phyloP scores from a whole-genome alignment of 1,284 basidiomycete genomes.

The Apiotrichum sp. region DNA sequence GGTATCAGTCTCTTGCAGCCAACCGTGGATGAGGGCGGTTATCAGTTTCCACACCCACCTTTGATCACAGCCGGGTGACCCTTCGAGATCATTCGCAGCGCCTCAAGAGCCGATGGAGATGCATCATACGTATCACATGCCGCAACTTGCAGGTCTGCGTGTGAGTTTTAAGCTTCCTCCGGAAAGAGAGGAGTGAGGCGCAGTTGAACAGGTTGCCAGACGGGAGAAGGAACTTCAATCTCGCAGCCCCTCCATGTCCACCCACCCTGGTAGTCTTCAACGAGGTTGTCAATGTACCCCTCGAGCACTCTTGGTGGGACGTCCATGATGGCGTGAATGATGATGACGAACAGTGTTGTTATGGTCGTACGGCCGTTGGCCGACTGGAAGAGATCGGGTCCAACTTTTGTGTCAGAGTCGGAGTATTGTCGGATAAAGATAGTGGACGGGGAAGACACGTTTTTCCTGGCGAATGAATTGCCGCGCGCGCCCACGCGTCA shows the following conservation, averaged over 20 bases:
- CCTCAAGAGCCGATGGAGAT: slow-evolving; percentile 65
- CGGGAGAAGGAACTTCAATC: no score
- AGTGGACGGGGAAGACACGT: no score
- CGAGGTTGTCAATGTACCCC: slow-evolving; percentile 9
- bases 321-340: not conserved
- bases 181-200: not conserved
- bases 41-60: slow-evolving; percentile 46
- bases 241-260: no score
- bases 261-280: slow-evolving; percentile 17
- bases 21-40: not conserved
- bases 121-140: slow-evolving; percentile 52
- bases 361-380: no score
- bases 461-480: no score
- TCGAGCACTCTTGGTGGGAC: slow-evolving; percentile 3
- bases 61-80: slow-evolving; percentile 72
- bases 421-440: no score
- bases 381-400: no score
- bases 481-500: no score
- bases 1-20: slow-evolving; percentile 10
- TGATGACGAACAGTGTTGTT: not conserved
- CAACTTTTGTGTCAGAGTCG: no score
- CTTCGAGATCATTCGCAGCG: slow-evolving; percentile 63
- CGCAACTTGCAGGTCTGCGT: slow-evolving; percentile 26
- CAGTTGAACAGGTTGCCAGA: no score
- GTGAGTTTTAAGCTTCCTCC: no score